Conservation (phyloP, 768 basidiomycete genomes). For the Lactarius vividus region DNA sequence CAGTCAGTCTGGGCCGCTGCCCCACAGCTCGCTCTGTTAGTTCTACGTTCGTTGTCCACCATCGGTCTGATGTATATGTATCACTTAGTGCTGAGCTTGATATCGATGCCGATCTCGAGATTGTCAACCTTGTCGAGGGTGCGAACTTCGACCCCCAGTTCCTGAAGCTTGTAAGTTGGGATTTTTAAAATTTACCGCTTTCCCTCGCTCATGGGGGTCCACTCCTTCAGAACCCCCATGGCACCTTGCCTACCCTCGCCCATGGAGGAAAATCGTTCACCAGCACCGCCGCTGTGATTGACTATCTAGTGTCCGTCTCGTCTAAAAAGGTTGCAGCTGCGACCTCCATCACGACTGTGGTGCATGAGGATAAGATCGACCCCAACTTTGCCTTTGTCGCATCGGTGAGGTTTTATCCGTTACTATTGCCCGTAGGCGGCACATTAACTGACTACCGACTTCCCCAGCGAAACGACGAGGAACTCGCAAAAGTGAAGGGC, state of each 20-base stretch:
- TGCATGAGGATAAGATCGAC: conserved; percentile 48
- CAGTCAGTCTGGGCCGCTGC: conserved; percentile 43
- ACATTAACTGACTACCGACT: not conserved
- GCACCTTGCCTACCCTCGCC: conserved; percentile 17
- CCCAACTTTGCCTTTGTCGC: conserved; percentile 51
- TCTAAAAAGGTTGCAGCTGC: conserved; percentile 37
- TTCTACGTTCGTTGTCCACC: not conserved
- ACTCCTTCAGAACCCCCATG: conserved; percentile 28
- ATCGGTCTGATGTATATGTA: not conserved
- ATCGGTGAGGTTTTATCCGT: conserved; percentile 34
- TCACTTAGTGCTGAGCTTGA: conserved; percentile 43
- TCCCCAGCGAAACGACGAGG: conserved; percentile 44
- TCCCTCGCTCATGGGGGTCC: not conserved
- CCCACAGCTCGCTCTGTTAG: conserved; percentile 44
- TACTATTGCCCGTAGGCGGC: not conserved
- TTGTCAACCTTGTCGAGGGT: conserved; percentile 44
- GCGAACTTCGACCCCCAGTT: conserved; percentile 49
- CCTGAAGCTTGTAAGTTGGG: conserved; percentile 38
- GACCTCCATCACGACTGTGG: conserved; percentile 37
- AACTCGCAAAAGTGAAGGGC: conserved; percentile 39
- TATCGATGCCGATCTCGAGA: conserved; percentile 36
- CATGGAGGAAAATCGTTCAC: conserved; percentile 32
- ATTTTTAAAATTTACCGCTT: not conserved
- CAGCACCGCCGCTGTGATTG: conserved; percentile 42
- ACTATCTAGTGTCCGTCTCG: conserved; percentile 42